Conservation (phyloP, 1,284 basidiomycete species). For the Puccinia horiana region DNA sequence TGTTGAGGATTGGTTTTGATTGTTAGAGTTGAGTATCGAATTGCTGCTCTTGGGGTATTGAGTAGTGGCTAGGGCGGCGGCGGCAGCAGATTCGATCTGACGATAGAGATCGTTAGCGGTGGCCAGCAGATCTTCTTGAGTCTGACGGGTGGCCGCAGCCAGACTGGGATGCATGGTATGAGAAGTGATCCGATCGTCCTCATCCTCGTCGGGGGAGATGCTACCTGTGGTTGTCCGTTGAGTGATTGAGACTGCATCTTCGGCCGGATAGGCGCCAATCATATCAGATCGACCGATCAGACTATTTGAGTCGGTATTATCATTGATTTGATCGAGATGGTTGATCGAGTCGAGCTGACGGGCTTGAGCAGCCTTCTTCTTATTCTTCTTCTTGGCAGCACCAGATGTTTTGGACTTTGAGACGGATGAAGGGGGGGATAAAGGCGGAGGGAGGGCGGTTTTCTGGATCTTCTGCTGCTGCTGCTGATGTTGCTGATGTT, state of each 20-base stretch:
- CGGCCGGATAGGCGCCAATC: constrained; percentile 48
- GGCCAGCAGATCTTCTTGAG: constrained; percentile 64
- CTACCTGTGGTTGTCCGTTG: constrained; percentile 32
- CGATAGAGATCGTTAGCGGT: constrained; percentile 66
- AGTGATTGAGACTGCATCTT: constrained; percentile 37
- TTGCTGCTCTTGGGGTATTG: constrained; percentile 34
- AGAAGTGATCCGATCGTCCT: constrained; percentile 41
- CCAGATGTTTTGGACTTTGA: constrained; percentile 44
- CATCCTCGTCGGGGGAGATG: constrained; percentile 27
- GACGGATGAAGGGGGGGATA: neutral
- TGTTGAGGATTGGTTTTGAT: constrained; percentile 17
- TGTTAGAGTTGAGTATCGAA: constrained; percentile 32
- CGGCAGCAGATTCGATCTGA: constrained; percentile 63
- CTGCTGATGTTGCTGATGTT: too few species aligned
- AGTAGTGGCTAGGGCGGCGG: constrained; percentile 53
- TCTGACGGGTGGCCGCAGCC: constrained; percentile 49
- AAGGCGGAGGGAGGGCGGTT: neutral
- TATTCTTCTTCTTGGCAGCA: constrained; percentile 46
- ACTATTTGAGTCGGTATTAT: constrained; percentile 13
- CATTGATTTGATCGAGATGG: constrained; percentile 21
- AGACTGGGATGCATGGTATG: constrained; percentile 49
- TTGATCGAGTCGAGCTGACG: constrained; percentile 32
- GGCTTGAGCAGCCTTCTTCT: constrained; percentile 48
- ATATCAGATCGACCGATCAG: constrained; percentile 40
- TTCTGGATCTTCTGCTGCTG: constrained; percentile 16